Percentiles rank a stretch among this genome's conserved stretches.
Evolutionary conservation across 305 asterid species (phyloP).

Genomic region (Solanum aculeatissimum): DNA sequence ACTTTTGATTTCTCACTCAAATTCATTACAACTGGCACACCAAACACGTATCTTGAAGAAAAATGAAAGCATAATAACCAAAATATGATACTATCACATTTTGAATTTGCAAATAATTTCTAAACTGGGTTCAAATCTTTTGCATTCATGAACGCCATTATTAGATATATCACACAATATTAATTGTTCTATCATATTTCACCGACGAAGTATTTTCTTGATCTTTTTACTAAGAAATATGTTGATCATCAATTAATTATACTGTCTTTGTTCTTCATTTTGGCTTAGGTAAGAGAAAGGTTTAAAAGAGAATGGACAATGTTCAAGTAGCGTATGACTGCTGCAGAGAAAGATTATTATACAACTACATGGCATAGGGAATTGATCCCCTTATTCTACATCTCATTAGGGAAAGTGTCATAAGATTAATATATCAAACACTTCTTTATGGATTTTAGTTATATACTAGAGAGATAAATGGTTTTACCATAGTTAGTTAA

Average conservation of each 20-base stretch:
- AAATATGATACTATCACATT: neutral
- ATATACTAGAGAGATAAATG: neutral
- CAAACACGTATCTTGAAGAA: neutral
- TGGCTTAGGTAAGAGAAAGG: slow-evolving; percentile 63
- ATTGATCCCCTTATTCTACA: slow-evolving; percentile 48
- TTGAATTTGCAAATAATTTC: neutral
- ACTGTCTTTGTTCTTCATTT: neutral
- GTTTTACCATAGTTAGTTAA: neutral
- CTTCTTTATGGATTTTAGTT: neutral
- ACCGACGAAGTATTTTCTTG: neutral
- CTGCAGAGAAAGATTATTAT: slow-evolving; percentile 64
- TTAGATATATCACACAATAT: neutral
- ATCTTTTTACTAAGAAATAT: neutral
- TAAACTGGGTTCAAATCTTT: neutral
- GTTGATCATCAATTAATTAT: neutral
- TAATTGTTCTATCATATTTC: neutral
- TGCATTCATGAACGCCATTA: neutral
- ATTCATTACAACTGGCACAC: too few species aligned
- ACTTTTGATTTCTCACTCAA: too few species aligned
- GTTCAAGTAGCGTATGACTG: slow-evolving; percentile 58
- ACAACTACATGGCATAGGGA: slow-evolving; percentile 45
- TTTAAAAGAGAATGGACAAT: slow-evolving; percentile 67
- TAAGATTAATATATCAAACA: neutral
- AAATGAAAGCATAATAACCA: neutral
- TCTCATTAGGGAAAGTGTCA: slow-evolving; percentile 15